Conservation (phyloP, 148 eudicot genomes). For the Silene uniflora region DNA sequence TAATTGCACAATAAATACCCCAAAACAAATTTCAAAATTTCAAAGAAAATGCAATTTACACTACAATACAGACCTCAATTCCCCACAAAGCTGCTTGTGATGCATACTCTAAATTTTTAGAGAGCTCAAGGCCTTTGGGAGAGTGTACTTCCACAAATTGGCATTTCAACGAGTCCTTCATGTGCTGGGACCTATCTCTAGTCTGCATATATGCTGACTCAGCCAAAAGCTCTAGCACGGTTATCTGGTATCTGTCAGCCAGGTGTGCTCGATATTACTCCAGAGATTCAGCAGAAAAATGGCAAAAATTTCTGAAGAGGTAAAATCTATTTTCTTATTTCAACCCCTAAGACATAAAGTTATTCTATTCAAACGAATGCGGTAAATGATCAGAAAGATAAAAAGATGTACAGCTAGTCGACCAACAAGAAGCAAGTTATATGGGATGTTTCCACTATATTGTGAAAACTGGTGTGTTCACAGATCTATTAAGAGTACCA, state of each 20-base stretch:
- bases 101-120: conserved; percentile 76
- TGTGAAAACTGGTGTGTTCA: background rate
- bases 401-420: background rate
- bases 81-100: conserved; percentile 99
- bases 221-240: conserved; percentile 71
- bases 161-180: conserved; percentile 43
- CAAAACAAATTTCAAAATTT: conserved; percentile 5
- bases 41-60: conserved; percentile 14
- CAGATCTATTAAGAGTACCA: conserved; percentile 1
- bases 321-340: background rate
- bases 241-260: conserved; percentile 72
- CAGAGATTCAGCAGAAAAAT: background rate
- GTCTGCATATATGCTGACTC: conserved; percentile 48
- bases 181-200: conserved; percentile 41
- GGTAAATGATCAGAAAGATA: background rate
- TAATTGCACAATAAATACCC: conserved; percentile 24
- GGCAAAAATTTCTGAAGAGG: background rate
- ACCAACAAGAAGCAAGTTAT: too few relatives aligned
- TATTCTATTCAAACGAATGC: background rate
- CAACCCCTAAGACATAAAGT: background rate
- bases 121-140: conserved; percentile 84
- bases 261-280: conserved; percentile 16
- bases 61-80: conserved; percentile 57
- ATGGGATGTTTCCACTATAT: too few relatives aligned
- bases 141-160: conserved; percentile 75